phyloP scores from a whole-genome alignment of 2,329 filamentous ascomycete species.

The Sporothrix brasiliensis region DNA sequence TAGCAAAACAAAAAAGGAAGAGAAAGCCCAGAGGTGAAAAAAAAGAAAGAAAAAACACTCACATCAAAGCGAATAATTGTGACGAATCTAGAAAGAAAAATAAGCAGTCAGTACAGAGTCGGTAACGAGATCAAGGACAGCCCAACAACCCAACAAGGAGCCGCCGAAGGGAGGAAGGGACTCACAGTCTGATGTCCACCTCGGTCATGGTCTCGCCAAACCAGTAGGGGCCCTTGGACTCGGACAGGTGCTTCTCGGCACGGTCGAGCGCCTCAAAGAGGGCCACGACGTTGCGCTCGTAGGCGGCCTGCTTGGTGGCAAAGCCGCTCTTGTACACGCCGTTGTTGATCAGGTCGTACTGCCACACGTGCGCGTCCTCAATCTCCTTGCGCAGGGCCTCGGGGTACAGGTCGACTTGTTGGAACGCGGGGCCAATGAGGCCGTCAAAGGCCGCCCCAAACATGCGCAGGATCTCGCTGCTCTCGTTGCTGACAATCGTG shows the following conservation, averaged over 20 bases:
- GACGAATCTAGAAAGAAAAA: conserved; percentile 52
- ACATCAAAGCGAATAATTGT: conserved; percentile 73
- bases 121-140: too few relatives aligned
- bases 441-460: conserved; percentile 80
- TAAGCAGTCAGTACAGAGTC: not conserved
- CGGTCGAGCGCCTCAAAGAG: conserved; percentile 79
- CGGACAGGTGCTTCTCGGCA: conserved; percentile 69
- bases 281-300: conserved; percentile 69
- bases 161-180: conserved; percentile 30
- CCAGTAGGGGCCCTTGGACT: conserved; percentile 64
- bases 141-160: not conserved
- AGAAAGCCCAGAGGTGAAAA: not conserved
- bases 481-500: conserved; percentile 88
- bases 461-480: conserved; percentile 90
- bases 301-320: conserved; percentile 79
- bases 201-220: conserved; percentile 78
- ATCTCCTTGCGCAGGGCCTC: conserved; percentile 65
- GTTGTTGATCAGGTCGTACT: conserved; percentile 73
- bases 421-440: conserved; percentile 62
- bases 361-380: conserved; percentile 78
- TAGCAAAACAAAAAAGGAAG: not conserved
- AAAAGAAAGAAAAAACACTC: conserved; percentile 36
- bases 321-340: conserved; percentile 79
- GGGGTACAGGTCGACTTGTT: conserved; percentile 69
- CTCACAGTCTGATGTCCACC: conserved; percentile 73